phyloP scores from a whole-genome alignment of 345 rosid genomes.

The Sonneratia caseolaris region DNA sequence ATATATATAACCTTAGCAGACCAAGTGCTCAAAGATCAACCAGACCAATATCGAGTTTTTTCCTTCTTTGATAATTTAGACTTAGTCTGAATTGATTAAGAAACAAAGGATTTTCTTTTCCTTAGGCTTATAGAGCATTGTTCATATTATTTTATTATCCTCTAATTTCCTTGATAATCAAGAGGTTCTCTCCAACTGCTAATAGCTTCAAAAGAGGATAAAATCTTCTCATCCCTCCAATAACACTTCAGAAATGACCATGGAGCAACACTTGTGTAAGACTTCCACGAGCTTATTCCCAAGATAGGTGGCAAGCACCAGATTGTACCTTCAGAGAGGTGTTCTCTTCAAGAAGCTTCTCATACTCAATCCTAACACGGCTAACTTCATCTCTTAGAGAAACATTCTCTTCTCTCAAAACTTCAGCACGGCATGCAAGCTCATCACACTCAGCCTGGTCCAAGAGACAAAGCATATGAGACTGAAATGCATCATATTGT shows the following conservation, averaged over 20 bases:
- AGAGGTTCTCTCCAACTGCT: background rate
- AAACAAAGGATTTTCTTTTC: background rate
- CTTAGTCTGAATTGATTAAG: background rate
- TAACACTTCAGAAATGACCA: background rate
- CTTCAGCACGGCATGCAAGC: conserved; percentile 78
- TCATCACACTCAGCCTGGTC: conserved; percentile 98
- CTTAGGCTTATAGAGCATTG: too few species aligned
- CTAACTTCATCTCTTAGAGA: conserved; percentile 74
- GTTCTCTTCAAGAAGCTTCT: conserved; percentile 70
- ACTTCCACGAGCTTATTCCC: background rate
- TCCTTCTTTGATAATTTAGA: too few species aligned
- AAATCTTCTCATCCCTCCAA: background rate
- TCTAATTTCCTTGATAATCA: too few species aligned
- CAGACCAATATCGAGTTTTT: background rate
- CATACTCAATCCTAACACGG: conserved; percentile 64
- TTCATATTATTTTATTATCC: too few species aligned
- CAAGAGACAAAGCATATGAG: conserved; percentile 13
- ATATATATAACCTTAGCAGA: too few species aligned
- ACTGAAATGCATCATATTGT: background rate
- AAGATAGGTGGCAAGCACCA: background rate
- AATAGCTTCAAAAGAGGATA: background rate
- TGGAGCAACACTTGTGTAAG: background rate
- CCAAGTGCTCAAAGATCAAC: background rate
- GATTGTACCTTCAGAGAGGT: conserved; percentile 59
- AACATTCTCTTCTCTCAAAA: conserved; percentile 73